Percentiles rank a stretch among this genome's conserved stretches.
These are phyloP conservation scores for Coprinellus micaceus DNA, from an alignment of 768 basidiomycete genomes.

Conservation along the genomic window DNA sequence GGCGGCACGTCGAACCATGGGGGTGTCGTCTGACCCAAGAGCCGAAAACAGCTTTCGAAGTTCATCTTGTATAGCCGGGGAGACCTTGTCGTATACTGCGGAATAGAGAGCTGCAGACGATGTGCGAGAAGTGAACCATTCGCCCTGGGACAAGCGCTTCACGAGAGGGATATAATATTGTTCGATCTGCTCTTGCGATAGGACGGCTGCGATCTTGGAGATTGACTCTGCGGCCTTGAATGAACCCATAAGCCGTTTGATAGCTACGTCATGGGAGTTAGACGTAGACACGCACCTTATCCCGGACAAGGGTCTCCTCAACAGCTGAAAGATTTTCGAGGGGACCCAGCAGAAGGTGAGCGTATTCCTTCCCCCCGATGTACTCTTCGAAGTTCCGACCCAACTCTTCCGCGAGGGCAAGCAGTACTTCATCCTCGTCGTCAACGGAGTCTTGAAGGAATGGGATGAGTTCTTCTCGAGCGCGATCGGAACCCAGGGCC, in stretches of 20 bases:
- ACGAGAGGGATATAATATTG: conserved; percentile 89
- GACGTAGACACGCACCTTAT: conserved; percentile 63
- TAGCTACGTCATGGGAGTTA: conserved; percentile 7
- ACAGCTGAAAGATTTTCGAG: conserved; percentile 94
- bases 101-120: conserved; percentile 93
- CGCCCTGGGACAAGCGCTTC: conserved; percentile 83
- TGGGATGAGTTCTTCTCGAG: conserved; percentile 90
- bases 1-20: conserved; percentile 96
- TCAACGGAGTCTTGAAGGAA: conserved; percentile 99
- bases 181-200: conserved; percentile 80
- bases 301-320: conserved; percentile 95
- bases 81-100: conserved; percentile 81
- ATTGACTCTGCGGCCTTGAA: conserved; percentile 91
- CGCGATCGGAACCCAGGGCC: conserved; percentile 91
- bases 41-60: conserved; percentile 79
- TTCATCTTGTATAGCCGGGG: conserved; percentile 75
- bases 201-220: conserved; percentile 76
- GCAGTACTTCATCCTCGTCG: conserved; percentile 96
- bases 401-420: conserved; percentile 93
- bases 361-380: conserved; percentile 83
- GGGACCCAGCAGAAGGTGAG: conserved; percentile 85
- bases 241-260: conserved; percentile 8
- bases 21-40: conserved; percentile 91
- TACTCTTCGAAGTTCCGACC: conserved; percentile 92
- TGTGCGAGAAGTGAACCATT: conserved; percentile 98